Evolutionary conservation across 2,329 filamentous ascomycete species (phyloP), one percentile per base, ranked within the genome.

Genomic region (Fusarium miscanthi): DNA sequence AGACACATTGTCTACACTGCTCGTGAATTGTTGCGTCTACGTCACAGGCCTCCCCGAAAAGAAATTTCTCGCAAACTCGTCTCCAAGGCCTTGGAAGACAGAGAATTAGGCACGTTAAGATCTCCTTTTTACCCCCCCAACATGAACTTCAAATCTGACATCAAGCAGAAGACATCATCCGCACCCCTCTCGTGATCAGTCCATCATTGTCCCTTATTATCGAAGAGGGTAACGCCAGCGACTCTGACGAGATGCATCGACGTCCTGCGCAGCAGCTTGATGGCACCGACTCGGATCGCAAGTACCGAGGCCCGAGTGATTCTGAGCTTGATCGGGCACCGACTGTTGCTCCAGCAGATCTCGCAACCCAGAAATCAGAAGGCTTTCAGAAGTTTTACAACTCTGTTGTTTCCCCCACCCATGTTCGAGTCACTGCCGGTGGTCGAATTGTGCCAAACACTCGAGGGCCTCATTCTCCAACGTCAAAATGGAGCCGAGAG

Each of bases 371-470:
- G 78, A 86, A 87, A 73, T 86, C 86, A 38, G 89, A 91, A 78
- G 90, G 90, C n/a, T 92, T 92, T 73, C 87, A 90, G 78, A 85
- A 87, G 58, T 92, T 92, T 77, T 91, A 90, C 81, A 89, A 90
- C 77, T 89, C 90, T 16, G 90, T 92, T n/a, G 86, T 89, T 8
- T 92, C 90, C 38, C 90, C 90, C 12, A 90, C 89, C 19, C 89
- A 92, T 78, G 87, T 92, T 69, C 87, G 90, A 21, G 90, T 92
- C 54, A 92, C 90, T 25, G 90, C 90, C 66, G 89, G 90, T 64
- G 90, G 90, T 45, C 85, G 89, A 41, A 92, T 92, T 74, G 90
- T 92, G 3, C 90, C 89, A 53, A 92, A 92, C 75, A 90, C 86
- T 38, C 85, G 89, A 46, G 85, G 82, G 17, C 82, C 85, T 5